Conservation (phyloP, 768 basidiomycete species). For the Neoboletus brunneissimus region DNA sequence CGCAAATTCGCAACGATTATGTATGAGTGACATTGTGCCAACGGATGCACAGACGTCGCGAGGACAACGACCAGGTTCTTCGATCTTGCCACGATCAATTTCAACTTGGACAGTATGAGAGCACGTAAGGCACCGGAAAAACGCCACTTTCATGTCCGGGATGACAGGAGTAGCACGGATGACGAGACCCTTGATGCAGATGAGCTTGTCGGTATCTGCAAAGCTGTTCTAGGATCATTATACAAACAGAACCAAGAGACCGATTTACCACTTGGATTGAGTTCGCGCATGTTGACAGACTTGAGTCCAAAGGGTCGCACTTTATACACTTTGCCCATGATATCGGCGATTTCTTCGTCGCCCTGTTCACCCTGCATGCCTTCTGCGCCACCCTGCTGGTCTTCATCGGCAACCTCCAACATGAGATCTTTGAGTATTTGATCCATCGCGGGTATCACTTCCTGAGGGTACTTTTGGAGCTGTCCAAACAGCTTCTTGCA, state of each 20-base stretch:
- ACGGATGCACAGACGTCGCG: slow-evolving; percentile 87
- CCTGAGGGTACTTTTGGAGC: slow-evolving; percentile 92
- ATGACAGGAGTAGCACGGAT: slow-evolving; percentile 97
- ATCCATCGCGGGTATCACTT: slow-evolving; percentile 97
- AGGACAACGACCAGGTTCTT: slow-evolving; percentile 88
- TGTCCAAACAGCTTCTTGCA: slow-evolving; percentile 81
- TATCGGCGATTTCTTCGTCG: slow-evolving; percentile 84
- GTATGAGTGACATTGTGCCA: slow-evolving; percentile 92
- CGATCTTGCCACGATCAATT: slow-evolving; percentile 96
- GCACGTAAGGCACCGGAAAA: slow-evolving; percentile 96
- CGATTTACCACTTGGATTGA: slow-evolving; percentile 83
- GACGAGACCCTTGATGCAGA: slow-evolving; percentile 93
- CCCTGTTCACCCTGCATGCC: slow-evolving; percentile 77
- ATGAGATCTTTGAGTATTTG: slow-evolving; percentile 91
- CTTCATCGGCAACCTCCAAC: slow-evolving; percentile 81
- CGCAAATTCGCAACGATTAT: slow-evolving; percentile 95
- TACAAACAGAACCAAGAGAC: neutral
- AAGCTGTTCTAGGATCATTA: neutral
- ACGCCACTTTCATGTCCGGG: slow-evolving; percentile 98
- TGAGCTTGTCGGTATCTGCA: slow-evolving; percentile 95
- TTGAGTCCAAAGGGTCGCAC: slow-evolving; percentile 86
- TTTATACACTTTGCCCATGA: slow-evolving; percentile 87
- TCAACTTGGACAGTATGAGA: slow-evolving; percentile 96
- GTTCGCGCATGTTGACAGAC: slow-evolving; percentile 87
- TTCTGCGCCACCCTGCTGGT: slow-evolving; percentile 64